These are phyloP conservation scores for Fusarium penzigii DNA, from an alignment of 2,329 filamentous ascomycete species.

Conservation along the genomic window DNA sequence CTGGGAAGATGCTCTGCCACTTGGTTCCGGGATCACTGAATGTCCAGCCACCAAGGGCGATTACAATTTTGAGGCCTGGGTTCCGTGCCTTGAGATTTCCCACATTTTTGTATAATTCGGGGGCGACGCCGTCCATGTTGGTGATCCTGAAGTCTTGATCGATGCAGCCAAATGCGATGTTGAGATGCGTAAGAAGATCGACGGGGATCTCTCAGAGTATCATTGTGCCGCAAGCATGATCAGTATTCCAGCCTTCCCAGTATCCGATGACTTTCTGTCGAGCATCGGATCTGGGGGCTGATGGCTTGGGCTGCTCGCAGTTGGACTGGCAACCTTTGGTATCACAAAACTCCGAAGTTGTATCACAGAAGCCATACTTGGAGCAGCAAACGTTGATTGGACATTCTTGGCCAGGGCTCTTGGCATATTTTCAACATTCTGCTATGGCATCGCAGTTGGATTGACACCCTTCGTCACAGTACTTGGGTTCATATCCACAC, in stretches of 20 bases:
- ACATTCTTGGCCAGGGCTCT: slow-evolving; percentile 25
- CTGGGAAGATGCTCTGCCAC: slow-evolving; percentile 26
- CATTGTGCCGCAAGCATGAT: slow-evolving; percentile 10
- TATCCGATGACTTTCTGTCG: slow-evolving; percentile 32
- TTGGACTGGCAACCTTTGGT: slow-evolving; percentile 16
- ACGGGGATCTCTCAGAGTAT: slow-evolving; percentile 19
- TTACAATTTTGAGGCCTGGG: slow-evolving; percentile 30
- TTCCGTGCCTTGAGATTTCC: slow-evolving; percentile 33
- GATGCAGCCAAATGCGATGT: slow-evolving; percentile 38
- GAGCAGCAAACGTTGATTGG: slow-evolving; percentile 39
- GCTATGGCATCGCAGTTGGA: slow-evolving; percentile 24
- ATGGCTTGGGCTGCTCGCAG: slow-evolving; percentile 6
- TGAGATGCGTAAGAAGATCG: slow-evolving; percentile 27
- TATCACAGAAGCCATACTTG: slow-evolving; percentile 1
- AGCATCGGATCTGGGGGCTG: slow-evolving; percentile 10
- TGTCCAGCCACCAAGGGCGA: slow-evolving; percentile 45
- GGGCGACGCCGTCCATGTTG: too few species aligned
- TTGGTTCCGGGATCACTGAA: slow-evolving; percentile 28
- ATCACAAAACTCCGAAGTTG: neutral
- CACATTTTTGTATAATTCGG: slow-evolving; percentile 26
- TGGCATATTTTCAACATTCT: slow-evolving; percentile 34
- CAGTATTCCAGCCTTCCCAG: slow-evolving; percentile 31
- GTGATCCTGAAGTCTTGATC: too few species aligned
- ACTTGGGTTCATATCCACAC: neutral
- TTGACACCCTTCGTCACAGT: slow-evolving; percentile 22